Evolutionary conservation across 495 filamentous ascomycete genomes (phyloP).

Genomic region (Penicillium angulare): DNA sequence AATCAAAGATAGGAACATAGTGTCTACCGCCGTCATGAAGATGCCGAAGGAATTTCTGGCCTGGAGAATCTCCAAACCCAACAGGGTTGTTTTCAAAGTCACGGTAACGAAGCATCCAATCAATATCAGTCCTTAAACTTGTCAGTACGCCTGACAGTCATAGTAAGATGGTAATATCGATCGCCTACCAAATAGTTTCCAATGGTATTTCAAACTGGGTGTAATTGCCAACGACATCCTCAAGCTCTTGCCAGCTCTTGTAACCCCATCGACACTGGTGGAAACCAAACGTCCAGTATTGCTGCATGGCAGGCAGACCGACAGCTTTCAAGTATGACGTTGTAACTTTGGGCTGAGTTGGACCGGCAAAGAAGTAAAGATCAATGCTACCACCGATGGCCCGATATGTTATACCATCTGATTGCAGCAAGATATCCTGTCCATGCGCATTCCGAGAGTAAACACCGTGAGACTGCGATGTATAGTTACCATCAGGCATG

Average conservation of each 20-base stretch:
- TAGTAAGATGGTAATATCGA: not conserved
- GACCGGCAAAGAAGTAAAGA: slow-evolving; percentile 62
- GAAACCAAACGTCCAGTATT: slow-evolving; percentile 61
- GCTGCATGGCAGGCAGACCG: slow-evolving; percentile 63
- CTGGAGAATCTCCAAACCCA: slow-evolving; percentile 48
- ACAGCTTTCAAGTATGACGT: slow-evolving; percentile 54
- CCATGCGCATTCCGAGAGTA: slow-evolving; percentile 67
- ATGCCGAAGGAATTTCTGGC: slow-evolving; percentile 59
- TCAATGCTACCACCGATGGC: slow-evolving; percentile 63
- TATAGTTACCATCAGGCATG: slow-evolving; percentile 54
- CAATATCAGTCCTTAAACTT: slow-evolving; percentile 54
- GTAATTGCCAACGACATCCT: slow-evolving; percentile 56
- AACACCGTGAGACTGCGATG: slow-evolving; percentile 60
- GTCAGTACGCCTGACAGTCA: not conserved
- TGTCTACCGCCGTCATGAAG: slow-evolving; percentile 69
- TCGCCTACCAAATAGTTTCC: slow-evolving; percentile 67
- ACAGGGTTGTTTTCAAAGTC: slow-evolving; percentile 58
- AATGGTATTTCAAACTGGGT: slow-evolving; percentile 57
- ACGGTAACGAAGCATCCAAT: slow-evolving; percentile 58
- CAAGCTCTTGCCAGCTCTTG: slow-evolving; percentile 53
- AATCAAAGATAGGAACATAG: slow-evolving; percentile 80
- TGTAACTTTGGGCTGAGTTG: slow-evolving; percentile 54
- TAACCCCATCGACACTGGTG: slow-evolving; percentile 71
- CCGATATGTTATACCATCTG: slow-evolving; percentile 73
- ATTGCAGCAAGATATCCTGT: slow-evolving; percentile 69